Conservation (phyloP, 2,329 filamentous ascomycete genomes). For the Cercospora brassicicola region DNA sequence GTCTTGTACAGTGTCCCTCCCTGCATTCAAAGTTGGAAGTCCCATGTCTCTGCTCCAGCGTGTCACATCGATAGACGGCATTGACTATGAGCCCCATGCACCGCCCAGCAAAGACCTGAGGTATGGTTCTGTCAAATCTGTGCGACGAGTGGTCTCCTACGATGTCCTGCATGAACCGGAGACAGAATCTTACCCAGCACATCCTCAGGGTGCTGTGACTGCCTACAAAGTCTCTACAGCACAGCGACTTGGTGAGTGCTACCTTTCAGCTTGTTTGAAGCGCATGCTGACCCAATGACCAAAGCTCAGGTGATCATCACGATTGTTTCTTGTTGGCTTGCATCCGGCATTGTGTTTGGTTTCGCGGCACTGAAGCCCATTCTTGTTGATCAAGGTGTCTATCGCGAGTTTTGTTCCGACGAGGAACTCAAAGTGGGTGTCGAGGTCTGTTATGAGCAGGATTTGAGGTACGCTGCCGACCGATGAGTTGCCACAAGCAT, state of each 20-base stretch:
- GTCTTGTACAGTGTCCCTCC: background rate
- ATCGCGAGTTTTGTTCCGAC: slow-evolving; percentile 62
- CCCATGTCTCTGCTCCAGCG: slow-evolving; percentile 55
- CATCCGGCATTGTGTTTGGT: slow-evolving; percentile 78
- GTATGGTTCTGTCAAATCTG: slow-evolving; percentile 30
- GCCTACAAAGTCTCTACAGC: slow-evolving; percentile 51
- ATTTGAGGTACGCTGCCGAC: slow-evolving; percentile 43
- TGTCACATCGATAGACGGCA: slow-evolving; percentile 52
- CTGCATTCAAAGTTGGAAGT: background rate
- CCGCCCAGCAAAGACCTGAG: slow-evolving; percentile 26
- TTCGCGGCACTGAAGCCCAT: slow-evolving; percentile 83
- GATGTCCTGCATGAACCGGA: slow-evolving; percentile 49
- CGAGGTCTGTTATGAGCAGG: slow-evolving; percentile 59
- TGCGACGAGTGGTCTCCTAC: slow-evolving; percentile 49
- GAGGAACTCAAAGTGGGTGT: slow-evolving; percentile 52
- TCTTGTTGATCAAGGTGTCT: slow-evolving; percentile 70
- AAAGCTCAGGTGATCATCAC: slow-evolving; percentile 68
- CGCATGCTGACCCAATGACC: slow-evolving; percentile 2
- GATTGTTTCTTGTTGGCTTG: slow-evolving; percentile 71
- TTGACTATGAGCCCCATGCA: slow-evolving; percentile 43
- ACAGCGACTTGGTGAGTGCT: slow-evolving; percentile 36
- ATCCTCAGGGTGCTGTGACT: slow-evolving; percentile 45
- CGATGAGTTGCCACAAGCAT: background rate
- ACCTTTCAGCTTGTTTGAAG: background rate
- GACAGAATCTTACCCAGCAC: slow-evolving; percentile 41